phyloP scores from a whole-genome alignment of 495 filamentous ascomycete species.

The Apiosordaria backusii region DNA sequence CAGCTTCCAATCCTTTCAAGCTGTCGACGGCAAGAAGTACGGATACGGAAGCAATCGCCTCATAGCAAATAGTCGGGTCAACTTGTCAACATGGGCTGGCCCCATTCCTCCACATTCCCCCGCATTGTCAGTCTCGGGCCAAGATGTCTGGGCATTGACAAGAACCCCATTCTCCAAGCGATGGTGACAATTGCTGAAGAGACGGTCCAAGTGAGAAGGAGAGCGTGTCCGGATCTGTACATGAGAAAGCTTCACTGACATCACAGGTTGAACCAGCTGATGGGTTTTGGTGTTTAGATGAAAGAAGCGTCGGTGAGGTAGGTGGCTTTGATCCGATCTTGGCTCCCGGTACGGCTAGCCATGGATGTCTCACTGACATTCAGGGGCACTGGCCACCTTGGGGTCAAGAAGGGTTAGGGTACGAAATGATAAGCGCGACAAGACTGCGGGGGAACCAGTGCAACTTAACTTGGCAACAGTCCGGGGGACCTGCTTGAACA shows the following conservation, averaged over 20 bases:
- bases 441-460: not conserved
- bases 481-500: constrained; percentile 3
- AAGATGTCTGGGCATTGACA: constrained; percentile 1
- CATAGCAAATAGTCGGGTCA: not conserved
- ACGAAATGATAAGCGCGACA: not conserved
- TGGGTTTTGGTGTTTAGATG: not conserved
- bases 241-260: not conserved
- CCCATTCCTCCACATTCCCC: not conserved
- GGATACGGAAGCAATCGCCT: not conserved
- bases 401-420: constrained; percentile 2
- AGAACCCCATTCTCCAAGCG: not conserved
- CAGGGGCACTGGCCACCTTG: not conserved
- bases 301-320: not conserved
- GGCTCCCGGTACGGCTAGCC: not conserved
- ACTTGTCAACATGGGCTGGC: not conserved
- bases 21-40: not conserved
- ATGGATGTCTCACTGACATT: not conserved
- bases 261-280: not conserved
- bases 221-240: not conserved
- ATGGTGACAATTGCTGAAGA: not conserved
- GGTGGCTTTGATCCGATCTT: not conserved
- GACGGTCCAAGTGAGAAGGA: not conserved
- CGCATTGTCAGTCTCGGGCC: not conserved
- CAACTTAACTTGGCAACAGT: too few relatives aligned
- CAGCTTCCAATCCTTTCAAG: not conserved